Base-by-base conservation (phyloP, 1,284 basidiomycete genomes). In the Cryptococcus sp. region DNA sequence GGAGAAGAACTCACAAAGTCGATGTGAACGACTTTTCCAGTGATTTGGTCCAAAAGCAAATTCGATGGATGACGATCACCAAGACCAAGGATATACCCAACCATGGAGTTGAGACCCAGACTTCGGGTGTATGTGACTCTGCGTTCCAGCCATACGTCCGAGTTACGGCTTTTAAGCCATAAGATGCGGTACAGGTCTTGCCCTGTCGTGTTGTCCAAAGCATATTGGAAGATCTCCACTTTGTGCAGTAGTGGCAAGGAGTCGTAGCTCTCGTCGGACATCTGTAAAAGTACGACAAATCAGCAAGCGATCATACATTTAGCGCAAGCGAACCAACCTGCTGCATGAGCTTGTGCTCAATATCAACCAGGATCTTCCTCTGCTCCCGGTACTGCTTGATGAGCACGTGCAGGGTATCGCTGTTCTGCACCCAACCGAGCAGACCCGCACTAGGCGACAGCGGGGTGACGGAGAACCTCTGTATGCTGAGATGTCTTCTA, bases 11-110 rank as follows among this genome's bases (percentile, higher is more conserved):
- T 66, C 47, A 78, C 83, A 70, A 98, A 99, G 79, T 99, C 96
- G 66, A 99, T 97, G 74, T 99, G 88, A 42, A 99, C 89, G 51
- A 99, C 89, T 78, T 97, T 94, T 47, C 96, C 96, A 1, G 91
- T 93, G 60, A 87, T 86, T 63, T 94, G 86, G 76, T 96, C 93
- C 46, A 99, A 83, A 71, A 99, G 84, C 60, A 99, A 78, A 81
- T 99, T 99, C 57, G 91, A 94, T 35, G 96, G 96, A 79, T 99
- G 96, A 23, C 96, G 87, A 80, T 99, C 96, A n/a, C 96, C 96
- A 19, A 99, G 82, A 47, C 96, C 96, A 54, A 99, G 83, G 64
- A 99, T 97, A 79, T 99, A 94, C 17, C 93, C 93, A 63, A 94
- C 90, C 91, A 96, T 97, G 68, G 90, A 93, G 76, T 91, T 97